phyloP scores from a whole-genome alignment of 805 yeast species.

The Diddensiella transvaalensis region DNA sequence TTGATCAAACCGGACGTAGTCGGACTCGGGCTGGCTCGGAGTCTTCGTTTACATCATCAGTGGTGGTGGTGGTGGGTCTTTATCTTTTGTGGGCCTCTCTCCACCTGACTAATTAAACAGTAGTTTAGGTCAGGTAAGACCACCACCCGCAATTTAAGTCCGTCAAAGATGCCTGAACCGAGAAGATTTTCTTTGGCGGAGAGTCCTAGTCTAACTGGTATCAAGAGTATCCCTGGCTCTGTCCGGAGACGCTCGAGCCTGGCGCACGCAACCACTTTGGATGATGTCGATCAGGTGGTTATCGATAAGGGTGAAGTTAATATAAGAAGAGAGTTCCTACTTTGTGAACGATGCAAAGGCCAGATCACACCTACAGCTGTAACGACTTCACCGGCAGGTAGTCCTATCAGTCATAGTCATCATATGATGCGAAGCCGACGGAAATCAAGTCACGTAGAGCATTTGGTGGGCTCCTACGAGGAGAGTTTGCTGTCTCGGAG shows the following conservation, averaged over 20 bases:
- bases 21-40: not conserved
- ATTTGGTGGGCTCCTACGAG: conserved; percentile 35
- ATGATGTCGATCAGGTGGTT: conserved; percentile 8
- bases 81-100: too few species aligned
- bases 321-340: not conserved
- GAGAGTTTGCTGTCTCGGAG: conserved; percentile 32
- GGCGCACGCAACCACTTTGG: conserved; percentile 13
- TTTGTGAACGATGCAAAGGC: conserved; percentile 4
- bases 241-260: conserved; percentile 18
- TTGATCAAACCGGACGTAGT: not conserved
- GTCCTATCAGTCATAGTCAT: not conserved
- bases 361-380: not conserved
- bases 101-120: too few species aligned
- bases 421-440: conserved; percentile 6
- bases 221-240: too few species aligned
- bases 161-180: too few species aligned
- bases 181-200: too few species aligned
- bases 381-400: not conserved
- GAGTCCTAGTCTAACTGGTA: too few species aligned
- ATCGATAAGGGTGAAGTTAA: not conserved
- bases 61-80: not conserved
- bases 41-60: not conserved
- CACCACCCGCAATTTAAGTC: too few species aligned
- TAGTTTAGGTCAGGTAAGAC: too few species aligned
- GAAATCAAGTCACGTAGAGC: conserved; percentile 21